Base-by-base conservation (phyloP, 164 flowering plant species). In the Liriodendron chinense region DNA sequence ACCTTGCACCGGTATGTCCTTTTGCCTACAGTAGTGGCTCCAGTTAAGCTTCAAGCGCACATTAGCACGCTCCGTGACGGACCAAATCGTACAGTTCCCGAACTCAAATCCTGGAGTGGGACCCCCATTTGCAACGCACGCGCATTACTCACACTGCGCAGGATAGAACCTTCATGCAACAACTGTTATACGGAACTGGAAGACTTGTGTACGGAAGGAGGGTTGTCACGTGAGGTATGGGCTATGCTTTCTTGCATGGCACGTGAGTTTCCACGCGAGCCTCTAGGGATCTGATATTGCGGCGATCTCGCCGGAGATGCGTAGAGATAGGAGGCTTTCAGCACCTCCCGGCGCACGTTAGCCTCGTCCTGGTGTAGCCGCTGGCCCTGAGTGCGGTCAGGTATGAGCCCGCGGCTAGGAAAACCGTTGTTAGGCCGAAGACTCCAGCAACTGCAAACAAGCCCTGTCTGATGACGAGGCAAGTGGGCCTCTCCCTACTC, bases 361-460 rank as follows among this genome's bases (percentile, higher is more conserved):
- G 87, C 90, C 50, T 84, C 86, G 8, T 84, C 81, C 25, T 79
- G 84, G n/a, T 75, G 81, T 5, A 85, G 43, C 68, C 76, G 80
- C 34, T 89, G 92, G 87, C 90, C 0, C 87, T 85, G 24, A 89
- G 69, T 4, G 91, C 92, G 0, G 97, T 89, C 34, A 92, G 53
- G 79, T 90, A 92, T 13, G 91, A 70, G 10, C 95, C 94, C 0
- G 89, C 79, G 0, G 90, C 92, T 3, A 92, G 84, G 79, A 90
- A 89, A 2, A 93, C 91, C 0, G 97, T 86, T 24, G 83, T 34
- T 72, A 93, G 72, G 1, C 89, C 86, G 56, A 90, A 87, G 1
- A 93, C 85, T 16, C 97, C 98, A 6, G 97, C 94, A 0, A 97
- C 88, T 0, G 89, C 79, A 79, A 93, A 93, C 71, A 93, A 48